These are phyloP conservation scores for Rhypophila decipiens DNA, from an alignment of 495 filamentous ascomycete species.

Conservation along the genomic window DNA sequence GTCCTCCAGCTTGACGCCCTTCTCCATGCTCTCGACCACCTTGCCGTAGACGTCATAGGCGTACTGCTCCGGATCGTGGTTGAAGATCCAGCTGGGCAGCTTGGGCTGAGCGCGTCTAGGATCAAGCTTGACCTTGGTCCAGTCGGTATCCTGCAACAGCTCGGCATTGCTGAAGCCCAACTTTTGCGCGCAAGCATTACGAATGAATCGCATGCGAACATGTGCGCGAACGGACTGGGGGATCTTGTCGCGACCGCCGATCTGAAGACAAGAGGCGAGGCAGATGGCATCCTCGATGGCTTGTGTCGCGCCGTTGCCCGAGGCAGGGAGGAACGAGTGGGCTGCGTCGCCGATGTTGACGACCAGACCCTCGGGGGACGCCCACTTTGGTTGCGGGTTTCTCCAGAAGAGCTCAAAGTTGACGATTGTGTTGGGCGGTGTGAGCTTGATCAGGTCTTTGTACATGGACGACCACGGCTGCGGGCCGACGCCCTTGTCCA, in stretches of 20 bases:
- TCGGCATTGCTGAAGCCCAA: constrained; percentile 51
- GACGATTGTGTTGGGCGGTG: constrained; percentile 50
- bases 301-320: constrained; percentile 61
- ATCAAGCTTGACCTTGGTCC: constrained; percentile 47
- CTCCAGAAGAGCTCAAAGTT: constrained; percentile 66
- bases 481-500: constrained; percentile 39
- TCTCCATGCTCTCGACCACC: constrained; percentile 33
- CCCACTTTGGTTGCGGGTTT: constrained; percentile 58
- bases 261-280: constrained; percentile 54
- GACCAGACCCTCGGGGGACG: constrained; percentile 52
- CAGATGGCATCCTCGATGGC: constrained; percentile 66
- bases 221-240: constrained; percentile 42
- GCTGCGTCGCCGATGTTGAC: constrained; percentile 61
- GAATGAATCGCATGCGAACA: constrained; percentile 46
- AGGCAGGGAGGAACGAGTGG: constrained; percentile 63
- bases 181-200: constrained; percentile 51
- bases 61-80: constrained; percentile 52
- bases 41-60: constrained; percentile 47
- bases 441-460: constrained; percentile 51
- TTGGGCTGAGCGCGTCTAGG: constrained; percentile 44
- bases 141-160: constrained; percentile 52
- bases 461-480: constrained; percentile 48
- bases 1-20: constrained; percentile 32
- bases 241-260: constrained; percentile 57
- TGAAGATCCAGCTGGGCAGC: constrained; percentile 48